Evolutionary conservation across 1,139 yeast species (phyloP), one percentile per base, ranked within the genome.

Genomic region (Saccharomyces hybrid): DNA sequence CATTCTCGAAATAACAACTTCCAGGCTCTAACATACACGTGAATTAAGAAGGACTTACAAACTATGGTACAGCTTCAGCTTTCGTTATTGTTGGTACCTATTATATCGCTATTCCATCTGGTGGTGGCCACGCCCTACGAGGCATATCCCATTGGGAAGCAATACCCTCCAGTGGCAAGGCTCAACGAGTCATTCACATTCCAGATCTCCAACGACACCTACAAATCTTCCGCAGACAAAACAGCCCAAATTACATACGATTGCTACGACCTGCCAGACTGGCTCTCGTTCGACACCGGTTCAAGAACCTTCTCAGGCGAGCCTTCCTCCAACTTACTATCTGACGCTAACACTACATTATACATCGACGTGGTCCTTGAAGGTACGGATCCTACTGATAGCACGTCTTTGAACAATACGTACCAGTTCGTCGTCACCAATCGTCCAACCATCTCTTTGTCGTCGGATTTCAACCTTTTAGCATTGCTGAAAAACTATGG

Each of bases 151-250:
- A 80, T 93, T 65, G 73, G 79, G 60, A 83, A 84, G 66, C 99
- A 93, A 71, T 77, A 83, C 42, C 98, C 98, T 16, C 86, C 90
- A 42, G 88, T 93, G 11, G 97, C 96, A 3, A 78, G 96, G 56
- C 80, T 82, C 16, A 81, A 82, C 59, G 75, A 81, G 60, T 65
- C 70, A 1, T 93, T 86, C 72, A 61, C 73, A n/a, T 93, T 88
- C 71, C 78, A 83, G 48, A 73, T 93, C 55, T 84, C 91, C 52
- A 74, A 78, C 56, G 82, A 84, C 61, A 91, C 99, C 2, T 90
- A 81, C 69, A 76, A 78, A 58, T 78, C 88, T 2, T 63, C 72
- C 4, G 60, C 67, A 7, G 68, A 77, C 42, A 70, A 72, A 26
- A 66, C 65, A 16, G 74, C 75, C 16, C 68, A 71, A 21, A 76